Percentiles rank a stretch among this genome's conserved stretches.
phyloP scores from a whole-genome alignment of 1,284 basidiomycete genomes.

The Cryptococcus sp. region DNA sequence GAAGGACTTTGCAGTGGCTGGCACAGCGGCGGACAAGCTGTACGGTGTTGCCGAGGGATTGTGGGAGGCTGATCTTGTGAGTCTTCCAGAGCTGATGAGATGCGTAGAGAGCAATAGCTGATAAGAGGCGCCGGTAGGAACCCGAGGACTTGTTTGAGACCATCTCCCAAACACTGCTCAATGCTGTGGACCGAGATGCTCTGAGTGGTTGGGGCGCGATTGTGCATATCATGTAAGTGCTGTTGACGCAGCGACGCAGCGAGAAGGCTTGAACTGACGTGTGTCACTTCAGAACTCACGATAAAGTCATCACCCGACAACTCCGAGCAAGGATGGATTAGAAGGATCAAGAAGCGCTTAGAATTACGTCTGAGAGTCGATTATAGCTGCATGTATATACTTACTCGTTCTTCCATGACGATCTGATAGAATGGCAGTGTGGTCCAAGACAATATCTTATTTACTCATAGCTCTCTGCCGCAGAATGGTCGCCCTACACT shows the following conservation, averaged over 20 bases:
- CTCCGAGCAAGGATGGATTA: slow-evolving; percentile 91
- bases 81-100: slow-evolving; percentile 19
- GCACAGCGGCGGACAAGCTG: slow-evolving; percentile 89
- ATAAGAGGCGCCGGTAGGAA: slow-evolving; percentile 55
- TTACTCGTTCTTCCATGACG: no score
- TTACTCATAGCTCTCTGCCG: no score
- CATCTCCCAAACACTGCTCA: slow-evolving; percentile 92
- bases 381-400: slow-evolving; percentile 19
- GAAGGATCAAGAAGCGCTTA: background rate
- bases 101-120: background rate
- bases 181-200: slow-evolving; percentile 94
- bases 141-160: slow-evolving; percentile 99
- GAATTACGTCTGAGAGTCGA: slow-evolving; percentile 1
- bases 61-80: slow-evolving; percentile 90
- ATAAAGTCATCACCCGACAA: slow-evolving; percentile 79
- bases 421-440: no score
- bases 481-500: no score
- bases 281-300: slow-evolving; percentile 67
- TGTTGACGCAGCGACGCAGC: background rate
- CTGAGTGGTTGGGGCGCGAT: slow-evolving; percentile 96
- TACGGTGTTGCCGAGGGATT: slow-evolving; percentile 97
- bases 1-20: slow-evolving; percentile 91
- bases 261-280: no score
- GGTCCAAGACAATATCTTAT: no score
- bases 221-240: slow-evolving; percentile 89